These are phyloP conservation scores for Hygrocybe punicea DNA, from an alignment of 768 basidiomycete species.

Conservation along the genomic window DNA sequence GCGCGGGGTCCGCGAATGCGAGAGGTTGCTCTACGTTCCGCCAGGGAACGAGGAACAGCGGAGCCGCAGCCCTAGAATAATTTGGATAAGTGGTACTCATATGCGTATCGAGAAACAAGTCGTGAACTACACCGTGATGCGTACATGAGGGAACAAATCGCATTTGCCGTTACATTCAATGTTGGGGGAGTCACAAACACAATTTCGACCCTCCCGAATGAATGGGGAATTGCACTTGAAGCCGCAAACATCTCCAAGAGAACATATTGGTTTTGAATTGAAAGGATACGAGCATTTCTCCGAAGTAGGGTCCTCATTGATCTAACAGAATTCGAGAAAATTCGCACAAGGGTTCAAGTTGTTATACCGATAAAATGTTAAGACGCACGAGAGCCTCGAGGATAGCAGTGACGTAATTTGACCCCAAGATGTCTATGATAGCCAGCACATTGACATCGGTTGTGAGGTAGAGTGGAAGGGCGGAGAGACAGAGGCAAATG, in stretches of 20 bases:
- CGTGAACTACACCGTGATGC: background rate
- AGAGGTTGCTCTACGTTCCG: background rate
- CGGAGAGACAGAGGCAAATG: conserved; percentile 13
- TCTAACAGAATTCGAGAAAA: background rate
- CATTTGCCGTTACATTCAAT: conserved; percentile 6
- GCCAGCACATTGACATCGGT: conserved; percentile 1
- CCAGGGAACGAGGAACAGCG: background rate
- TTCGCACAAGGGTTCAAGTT: background rate
- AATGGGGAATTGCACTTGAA: background rate
- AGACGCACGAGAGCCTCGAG: conserved; percentile 5
- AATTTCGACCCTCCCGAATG: background rate
- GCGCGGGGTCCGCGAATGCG: background rate
- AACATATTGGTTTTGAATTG: background rate
- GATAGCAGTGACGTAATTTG: background rate
- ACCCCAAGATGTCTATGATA: background rate
- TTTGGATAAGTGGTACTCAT: background rate
- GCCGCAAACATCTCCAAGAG: conserved; percentile 1
- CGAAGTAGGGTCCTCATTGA: background rate
- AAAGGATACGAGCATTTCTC: background rate
- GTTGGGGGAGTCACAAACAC: conserved; percentile 1
- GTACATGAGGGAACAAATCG: conserved; percentile 1
- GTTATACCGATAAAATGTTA: background rate
- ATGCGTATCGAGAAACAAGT: background rate
- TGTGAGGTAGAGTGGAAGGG: conserved; percentile 6
- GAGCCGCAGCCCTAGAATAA: background rate